Percentiles rank a stretch among this genome's conserved stretches.
Conservation (phyloP, 1,139 yeast species). For the Magnusiomyces tetraspermus region DNA sequence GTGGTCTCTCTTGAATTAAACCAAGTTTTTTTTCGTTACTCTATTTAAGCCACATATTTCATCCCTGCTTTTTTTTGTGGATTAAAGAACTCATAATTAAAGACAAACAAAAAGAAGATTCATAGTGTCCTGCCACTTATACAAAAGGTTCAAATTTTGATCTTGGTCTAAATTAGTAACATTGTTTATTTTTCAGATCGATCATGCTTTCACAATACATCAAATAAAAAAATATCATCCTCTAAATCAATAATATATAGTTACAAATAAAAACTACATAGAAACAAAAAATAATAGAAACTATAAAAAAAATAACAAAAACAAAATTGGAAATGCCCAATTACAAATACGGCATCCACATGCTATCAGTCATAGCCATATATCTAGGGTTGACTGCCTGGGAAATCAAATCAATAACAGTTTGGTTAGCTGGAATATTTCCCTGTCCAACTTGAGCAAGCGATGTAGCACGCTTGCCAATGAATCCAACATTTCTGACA, state of each 20-base stretch:
- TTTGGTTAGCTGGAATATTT: constrained; percentile 80
- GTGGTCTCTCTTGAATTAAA: too few species aligned
- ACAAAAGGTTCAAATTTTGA: too few species aligned
- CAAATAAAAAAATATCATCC: not conserved
- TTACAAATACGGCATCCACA: constrained; percentile 91
- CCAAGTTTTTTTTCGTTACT: too few species aligned
- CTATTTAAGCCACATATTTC: too few species aligned
- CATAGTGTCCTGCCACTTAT: too few species aligned
- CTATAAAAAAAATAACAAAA: constrained; percentile 2
- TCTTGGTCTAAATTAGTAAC: too few species aligned
- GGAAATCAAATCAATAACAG: constrained; percentile 80
- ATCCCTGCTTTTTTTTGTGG: too few species aligned
- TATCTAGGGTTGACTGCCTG: constrained; percentile 96
- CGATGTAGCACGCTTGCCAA: constrained; percentile 51
- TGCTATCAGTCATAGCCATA: constrained; percentile 82
- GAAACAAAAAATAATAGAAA: not conserved
- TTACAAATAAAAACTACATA: constrained; percentile 1
- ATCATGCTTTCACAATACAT: not conserved
- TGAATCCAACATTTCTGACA: constrained; percentile 75
- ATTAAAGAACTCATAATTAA: not conserved
- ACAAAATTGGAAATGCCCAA: constrained; percentile 8
- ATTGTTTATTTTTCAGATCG: too few species aligned
- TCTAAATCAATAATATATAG: not conserved
- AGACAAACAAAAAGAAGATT: too few species aligned
- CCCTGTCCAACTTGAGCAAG: constrained; percentile 74